Evolutionary conservation across 352 stramenopile genomes (phyloP), one percentile per base, ranked within the genome.

Genomic region (Globisporangium solare): DNA sequence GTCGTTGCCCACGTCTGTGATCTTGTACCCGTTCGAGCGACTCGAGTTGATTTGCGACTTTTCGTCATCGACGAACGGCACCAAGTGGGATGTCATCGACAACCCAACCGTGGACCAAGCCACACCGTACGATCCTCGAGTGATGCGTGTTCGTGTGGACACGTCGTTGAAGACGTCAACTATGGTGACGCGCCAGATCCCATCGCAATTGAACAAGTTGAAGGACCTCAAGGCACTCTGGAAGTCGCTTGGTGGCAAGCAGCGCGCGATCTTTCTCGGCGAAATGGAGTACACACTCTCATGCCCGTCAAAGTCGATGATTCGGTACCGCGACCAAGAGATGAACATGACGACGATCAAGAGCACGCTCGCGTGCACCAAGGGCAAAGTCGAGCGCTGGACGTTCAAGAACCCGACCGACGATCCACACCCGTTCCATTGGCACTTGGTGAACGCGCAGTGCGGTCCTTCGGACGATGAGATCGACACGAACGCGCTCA

Each of bases 11-110:
- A 10, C 6, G 27, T 35, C 10, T 35, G 27, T 35, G 27, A 35
- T 35, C 27, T 35, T 35, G 27, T 35, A 35, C 55, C 69, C 70
- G 22, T 74, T 71, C 39, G 63, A 79, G 51, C 78, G 78, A 35
- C 11, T 83, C 2, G 78, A 88, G 32, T 47, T 86, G 18, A 57
- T 88, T 6, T 88, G 78, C 56, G 78, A 88, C 45, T 88, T 88
- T 43, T 70, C 56, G 0, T 24, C 47, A 17, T 63, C 64, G 6
- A 58, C 55, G 6, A 66, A 83, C 49, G 70, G 65, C 32, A 72
- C 71, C 18, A 72, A 58, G n/a, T 86, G 70, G 54, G 69, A 88
- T n/a, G 43, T 86, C 5, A 64, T 56, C 13, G 78, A 88, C 50
- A 69, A 71, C 41, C 63, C 70, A 21, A 78, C 71, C 13, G 58